These are phyloP conservation scores for Hippophae tibetana DNA, from an alignment of 306 rosid genomes.

Conservation along the genomic window DNA sequence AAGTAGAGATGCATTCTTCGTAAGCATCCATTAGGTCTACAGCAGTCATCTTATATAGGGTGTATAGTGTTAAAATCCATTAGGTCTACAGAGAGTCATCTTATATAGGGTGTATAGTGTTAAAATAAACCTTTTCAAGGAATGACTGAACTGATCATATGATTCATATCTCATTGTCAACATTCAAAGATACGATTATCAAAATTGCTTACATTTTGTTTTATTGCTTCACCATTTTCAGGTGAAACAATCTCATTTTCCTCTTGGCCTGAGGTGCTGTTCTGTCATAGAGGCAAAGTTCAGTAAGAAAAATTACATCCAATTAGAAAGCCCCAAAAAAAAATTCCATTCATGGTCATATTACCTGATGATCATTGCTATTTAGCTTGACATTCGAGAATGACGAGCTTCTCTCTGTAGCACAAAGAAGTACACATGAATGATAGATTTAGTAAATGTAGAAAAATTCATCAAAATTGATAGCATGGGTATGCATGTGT, in stretches of 20 bases:
- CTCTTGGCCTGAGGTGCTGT: slow-evolving; percentile 33
- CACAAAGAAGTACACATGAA: slow-evolving; percentile 18
- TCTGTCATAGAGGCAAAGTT: slow-evolving; percentile 45
- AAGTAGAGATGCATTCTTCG: slow-evolving; percentile 66
- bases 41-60: slow-evolving; percentile 64
- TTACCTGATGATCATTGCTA: slow-evolving; percentile 53
- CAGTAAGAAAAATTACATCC: slow-evolving; percentile 25
- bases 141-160: slow-evolving; percentile 11
- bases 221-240: slow-evolving; percentile 40
- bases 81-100: slow-evolving; percentile 83
- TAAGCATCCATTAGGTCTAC: slow-evolving; percentile 64
- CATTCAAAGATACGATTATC: slow-evolving; percentile 7
- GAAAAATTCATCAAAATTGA: background rate
- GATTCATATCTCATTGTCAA: slow-evolving; percentile 6
- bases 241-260: slow-evolving; percentile 31
- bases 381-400: slow-evolving; percentile 42
- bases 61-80: slow-evolving; percentile 31
- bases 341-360: slow-evolving; percentile 14
- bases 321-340: slow-evolving; percentile 13
- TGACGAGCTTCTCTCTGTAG: slow-evolving; percentile 46
- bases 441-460: slow-evolving; percentile 14
- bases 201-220: slow-evolving; percentile 45
- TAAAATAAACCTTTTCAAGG: slow-evolving; percentile 17
- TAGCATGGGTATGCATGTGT: background rate
- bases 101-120: slow-evolving; percentile 25